A percentile compares a stretch with the other conserved stretches of the same genome.
These are phyloP conservation scores for Cryphonectria radicalis DNA, from an alignment of 2,329 filamentous ascomycete genomes.

Conservation along the genomic window DNA sequence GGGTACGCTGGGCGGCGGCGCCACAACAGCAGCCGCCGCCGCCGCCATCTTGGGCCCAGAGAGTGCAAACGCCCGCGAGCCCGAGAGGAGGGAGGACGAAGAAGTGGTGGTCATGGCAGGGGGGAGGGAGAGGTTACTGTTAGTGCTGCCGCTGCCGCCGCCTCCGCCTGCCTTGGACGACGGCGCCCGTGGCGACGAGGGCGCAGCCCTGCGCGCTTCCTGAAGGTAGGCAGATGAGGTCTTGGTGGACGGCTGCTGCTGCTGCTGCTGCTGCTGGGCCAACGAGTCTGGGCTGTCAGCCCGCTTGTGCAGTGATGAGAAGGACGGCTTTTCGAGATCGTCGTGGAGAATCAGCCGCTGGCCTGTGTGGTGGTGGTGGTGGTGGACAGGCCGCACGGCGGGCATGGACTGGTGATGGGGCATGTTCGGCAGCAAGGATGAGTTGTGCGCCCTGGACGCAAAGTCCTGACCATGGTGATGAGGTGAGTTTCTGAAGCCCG, in stretches of 20 bases:
- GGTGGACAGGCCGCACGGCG: constrained; percentile 4
- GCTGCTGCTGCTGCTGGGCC: constrained; percentile 19
- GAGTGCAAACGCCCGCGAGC: constrained; percentile 25
- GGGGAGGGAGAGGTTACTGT: not conserved
- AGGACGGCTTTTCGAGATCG: constrained; percentile 14
- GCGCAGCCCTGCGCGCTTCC: constrained; percentile 41
- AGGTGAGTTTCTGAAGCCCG: not conserved
- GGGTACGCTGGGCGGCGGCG: not conserved
- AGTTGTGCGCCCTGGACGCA: constrained; percentile 4
- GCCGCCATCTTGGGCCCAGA: constrained; percentile 17
- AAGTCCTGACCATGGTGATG: not conserved
- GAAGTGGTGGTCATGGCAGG: constrained; percentile 23
- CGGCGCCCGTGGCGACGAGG: constrained; percentile 33
- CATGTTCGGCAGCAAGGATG: constrained; percentile 13
- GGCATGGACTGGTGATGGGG: constrained; percentile 12
- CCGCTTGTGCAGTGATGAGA: not conserved
- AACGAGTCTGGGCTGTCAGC: constrained; percentile 34
- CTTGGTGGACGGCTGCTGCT: constrained; percentile 32
- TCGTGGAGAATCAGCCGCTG: constrained; percentile 8
- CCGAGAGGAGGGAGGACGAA: constrained; percentile 10
- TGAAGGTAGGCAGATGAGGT: constrained; percentile 40
- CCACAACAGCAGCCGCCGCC: not conserved
- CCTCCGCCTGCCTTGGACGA: constrained; percentile 24
- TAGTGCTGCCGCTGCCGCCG: not conserved
- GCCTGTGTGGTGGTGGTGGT: not conserved